phyloP scores from a whole-genome alignment of 192 early-diverging fungal genomes.

The Backusella psychrophila region DNA sequence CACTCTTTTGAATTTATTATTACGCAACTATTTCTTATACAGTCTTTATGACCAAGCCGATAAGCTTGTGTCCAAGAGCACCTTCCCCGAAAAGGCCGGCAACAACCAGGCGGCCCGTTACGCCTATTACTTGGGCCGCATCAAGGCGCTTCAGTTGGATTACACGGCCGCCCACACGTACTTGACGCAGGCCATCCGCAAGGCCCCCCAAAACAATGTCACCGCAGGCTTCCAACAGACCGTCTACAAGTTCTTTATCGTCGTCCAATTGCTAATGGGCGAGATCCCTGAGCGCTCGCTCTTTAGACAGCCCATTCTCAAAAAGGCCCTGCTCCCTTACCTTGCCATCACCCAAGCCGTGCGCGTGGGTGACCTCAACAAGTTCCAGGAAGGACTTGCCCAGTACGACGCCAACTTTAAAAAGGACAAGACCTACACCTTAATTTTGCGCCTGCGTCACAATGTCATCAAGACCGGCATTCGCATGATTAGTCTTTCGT shows the following conservation, averaged over 20 bases:
- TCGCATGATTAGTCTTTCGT: conserved; percentile 93
- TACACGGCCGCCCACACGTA: conserved; percentile 90
- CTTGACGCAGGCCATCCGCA: conserved; percentile 92
- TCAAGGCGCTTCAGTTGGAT: conserved; percentile 97
- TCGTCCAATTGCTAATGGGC: conserved; percentile 98
- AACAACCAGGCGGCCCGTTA: conserved; percentile 95
- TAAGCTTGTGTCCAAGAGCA: conserved; percentile 90
- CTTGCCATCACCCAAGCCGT: conserved; percentile 96
- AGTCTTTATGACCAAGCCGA: conserved; percentile 98
- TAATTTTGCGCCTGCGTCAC: conserved; percentile 95
- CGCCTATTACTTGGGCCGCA: conserved; percentile 95
- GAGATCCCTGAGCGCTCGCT: conserved; percentile 95
- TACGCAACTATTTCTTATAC: conserved; percentile 91
- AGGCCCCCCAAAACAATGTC: conserved; percentile 83
- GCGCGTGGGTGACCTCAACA: conserved; percentile 88
- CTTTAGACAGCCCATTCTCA: conserved; percentile 85
- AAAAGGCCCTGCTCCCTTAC: conserved; percentile 87
- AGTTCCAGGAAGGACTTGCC: conserved; percentile 88
- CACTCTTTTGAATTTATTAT: conserved; percentile 84
- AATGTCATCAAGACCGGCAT: conserved; percentile 99
- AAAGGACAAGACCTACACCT: conserved; percentile 84
- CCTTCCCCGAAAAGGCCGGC: conserved; percentile 85
- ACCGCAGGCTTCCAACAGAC: conserved; percentile 96
- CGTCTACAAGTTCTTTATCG: conserved; percentile 86
- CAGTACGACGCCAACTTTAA: conserved; percentile 75